Percentiles rank a stretch among this genome's conserved stretches.
Conservation (phyloP, 2,329 filamentous ascomycete species). For the Penicillium sp. region DNA sequence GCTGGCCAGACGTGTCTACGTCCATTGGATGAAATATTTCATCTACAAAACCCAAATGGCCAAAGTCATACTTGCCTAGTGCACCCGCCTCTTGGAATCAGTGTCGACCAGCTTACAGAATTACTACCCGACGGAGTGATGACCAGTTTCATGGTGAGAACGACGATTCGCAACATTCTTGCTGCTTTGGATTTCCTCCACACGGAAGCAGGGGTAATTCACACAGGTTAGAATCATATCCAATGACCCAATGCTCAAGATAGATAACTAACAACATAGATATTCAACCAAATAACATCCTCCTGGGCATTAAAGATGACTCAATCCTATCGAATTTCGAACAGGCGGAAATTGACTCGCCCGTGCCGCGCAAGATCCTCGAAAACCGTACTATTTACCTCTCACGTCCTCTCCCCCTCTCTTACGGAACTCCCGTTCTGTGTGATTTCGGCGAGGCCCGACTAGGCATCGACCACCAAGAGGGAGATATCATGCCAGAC, state of each 20-base stretch:
- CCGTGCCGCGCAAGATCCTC: conserved; percentile 27
- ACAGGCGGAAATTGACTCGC: conserved; percentile 23
- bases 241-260: conserved; percentile 15
- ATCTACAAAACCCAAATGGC: conserved; percentile 18
- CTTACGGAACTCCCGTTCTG: conserved; percentile 19
- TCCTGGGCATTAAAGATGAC: conserved; percentile 24
- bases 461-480: conserved; percentile 13
- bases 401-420: conserved; percentile 19
- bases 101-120: conserved; percentile 16
- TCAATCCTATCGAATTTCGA: conserved; percentile 26
- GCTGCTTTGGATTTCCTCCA: conserved; percentile 27
- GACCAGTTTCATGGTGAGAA: conserved; percentile 20
- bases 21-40: conserved; percentile 26
- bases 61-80: conserved; percentile 25
- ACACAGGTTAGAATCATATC: conserved; percentile 21
- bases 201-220: conserved; percentile 17
- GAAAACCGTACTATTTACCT: conserved; percentile 26
- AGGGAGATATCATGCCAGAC: conserved; percentile 25
- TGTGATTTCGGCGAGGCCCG: conserved; percentile 28
- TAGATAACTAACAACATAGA: not conserved
- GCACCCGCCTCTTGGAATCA: conserved; percentile 26
- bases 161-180: conserved; percentile 22
- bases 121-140: conserved; percentile 17
- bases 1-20: conserved; percentile 24
- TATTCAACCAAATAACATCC: conserved; percentile 24